Percentiles rank a stretch among this genome's conserved stretches.
Evolutionary conservation across 2,329 filamentous ascomycete genomes (phyloP).

Genomic region (Ceratocystis smalleyi): DNA sequence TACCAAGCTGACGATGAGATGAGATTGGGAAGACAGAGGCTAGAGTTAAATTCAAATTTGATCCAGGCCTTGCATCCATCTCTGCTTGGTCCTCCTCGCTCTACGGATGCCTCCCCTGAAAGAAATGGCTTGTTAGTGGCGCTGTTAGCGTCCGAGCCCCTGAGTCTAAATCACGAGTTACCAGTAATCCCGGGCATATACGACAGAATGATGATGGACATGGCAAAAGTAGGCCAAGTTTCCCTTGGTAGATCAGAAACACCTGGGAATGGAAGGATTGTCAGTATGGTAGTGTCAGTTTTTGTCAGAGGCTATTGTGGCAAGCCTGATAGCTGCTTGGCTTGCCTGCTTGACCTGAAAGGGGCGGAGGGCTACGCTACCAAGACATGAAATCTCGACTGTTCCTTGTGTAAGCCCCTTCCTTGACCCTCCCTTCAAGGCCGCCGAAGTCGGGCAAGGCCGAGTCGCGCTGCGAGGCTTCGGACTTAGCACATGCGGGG

Average conservation of each 20-base stretch:
- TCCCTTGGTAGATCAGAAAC: neutral
- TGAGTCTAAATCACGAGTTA: neutral
- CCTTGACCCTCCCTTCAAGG: neutral
- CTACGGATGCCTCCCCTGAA: neutral
- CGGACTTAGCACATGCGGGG: neutral
- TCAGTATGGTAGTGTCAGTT: no score
- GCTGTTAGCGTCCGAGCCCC: constrained; percentile 2
- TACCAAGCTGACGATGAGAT: neutral
- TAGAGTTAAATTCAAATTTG: neutral
- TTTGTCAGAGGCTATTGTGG: no score
- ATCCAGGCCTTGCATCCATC: neutral
- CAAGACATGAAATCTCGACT: neutral
- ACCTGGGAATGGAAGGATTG: no score
- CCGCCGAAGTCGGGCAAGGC: no score
- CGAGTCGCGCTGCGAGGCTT: neutral
- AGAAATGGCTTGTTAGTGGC: neutral
- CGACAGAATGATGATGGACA: neutral
- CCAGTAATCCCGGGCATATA: neutral
- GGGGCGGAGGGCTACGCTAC: neutral
- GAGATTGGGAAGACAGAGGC: neutral
- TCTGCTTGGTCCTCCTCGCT: neutral
- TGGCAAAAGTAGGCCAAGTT: neutral
- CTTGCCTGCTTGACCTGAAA: no score
- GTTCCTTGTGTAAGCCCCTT: neutral
- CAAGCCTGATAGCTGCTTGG: no score